These are phyloP conservation scores for Zasmidium cellare DNA, from an alignment of 2,329 filamentous ascomycete genomes.

Conservation along the genomic window DNA sequence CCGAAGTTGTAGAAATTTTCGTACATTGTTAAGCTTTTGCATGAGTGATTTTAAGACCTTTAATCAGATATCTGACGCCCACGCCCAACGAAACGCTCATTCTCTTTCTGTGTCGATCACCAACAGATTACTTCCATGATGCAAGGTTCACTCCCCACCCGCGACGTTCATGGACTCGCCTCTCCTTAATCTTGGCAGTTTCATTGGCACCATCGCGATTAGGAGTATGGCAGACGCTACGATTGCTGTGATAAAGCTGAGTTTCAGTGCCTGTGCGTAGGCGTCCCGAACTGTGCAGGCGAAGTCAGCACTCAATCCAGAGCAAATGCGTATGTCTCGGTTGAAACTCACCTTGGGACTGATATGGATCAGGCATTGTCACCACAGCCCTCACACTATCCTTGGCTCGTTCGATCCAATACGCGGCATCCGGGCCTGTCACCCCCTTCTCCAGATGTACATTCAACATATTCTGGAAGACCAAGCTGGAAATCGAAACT, in stretches of 20 bases:
- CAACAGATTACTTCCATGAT: background rate
- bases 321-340: constrained; percentile 1
- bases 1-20: constrained; percentile 16
- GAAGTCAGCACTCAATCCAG: background rate
- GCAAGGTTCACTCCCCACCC: background rate
- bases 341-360: constrained; percentile 44
- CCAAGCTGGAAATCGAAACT: constrained; percentile 68
- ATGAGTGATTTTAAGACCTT: background rate
- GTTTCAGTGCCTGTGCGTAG: constrained; percentile 39
- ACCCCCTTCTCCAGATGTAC: constrained; percentile 61
- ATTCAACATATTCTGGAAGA: constrained; percentile 70
- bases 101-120: no score
- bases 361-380: constrained; percentile 47
- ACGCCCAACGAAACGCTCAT: background rate
- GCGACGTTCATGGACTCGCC: constrained; percentile 7
- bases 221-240: constrained; percentile 51
- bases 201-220: constrained; percentile 53
- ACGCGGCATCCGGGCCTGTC: constrained; percentile 57
- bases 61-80: background rate
- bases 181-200: constrained; percentile 49
- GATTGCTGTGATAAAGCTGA: constrained; percentile 47
- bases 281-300: constrained; percentile 37
- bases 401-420: constrained; percentile 51
- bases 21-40: background rate
- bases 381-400: constrained; percentile 52